These are phyloP conservation scores for Talaromyces proteolyticus DNA, from an alignment of 495 filamentous ascomycete genomes.

Conservation along the genomic window DNA sequence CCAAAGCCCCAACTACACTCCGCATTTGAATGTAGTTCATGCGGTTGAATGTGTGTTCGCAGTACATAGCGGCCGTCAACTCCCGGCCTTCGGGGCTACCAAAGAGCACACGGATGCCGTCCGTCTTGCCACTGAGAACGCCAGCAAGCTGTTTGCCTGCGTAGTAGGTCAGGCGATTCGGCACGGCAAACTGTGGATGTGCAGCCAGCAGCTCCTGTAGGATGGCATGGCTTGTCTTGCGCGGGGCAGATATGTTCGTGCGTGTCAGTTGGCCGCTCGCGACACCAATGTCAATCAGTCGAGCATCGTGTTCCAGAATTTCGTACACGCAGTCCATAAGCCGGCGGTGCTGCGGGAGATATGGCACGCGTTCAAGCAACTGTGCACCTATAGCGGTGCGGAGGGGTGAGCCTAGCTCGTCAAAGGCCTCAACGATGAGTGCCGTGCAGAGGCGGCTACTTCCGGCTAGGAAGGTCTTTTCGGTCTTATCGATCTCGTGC, in stretches of 20 bases:
- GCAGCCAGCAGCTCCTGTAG: constrained; percentile 25
- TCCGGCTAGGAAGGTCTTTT: too few species aligned
- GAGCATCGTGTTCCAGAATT: constrained; percentile 26
- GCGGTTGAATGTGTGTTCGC: constrained; percentile 33
- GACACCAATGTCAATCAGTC: constrained; percentile 21
- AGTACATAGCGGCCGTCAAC: constrained; percentile 37
- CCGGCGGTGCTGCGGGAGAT: constrained; percentile 14
- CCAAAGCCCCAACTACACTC: background rate
- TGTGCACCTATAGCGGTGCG: constrained; percentile 17
- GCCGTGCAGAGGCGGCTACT: constrained; percentile 19
- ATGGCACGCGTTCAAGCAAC: constrained; percentile 16
- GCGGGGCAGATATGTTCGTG: constrained; percentile 18
- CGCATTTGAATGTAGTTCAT: constrained; percentile 15
- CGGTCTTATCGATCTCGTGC: too few species aligned
- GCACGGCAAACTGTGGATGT: constrained; percentile 28
- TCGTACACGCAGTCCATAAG: constrained; percentile 21
- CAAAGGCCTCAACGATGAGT: constrained; percentile 25
- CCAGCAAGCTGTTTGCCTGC: constrained; percentile 34
- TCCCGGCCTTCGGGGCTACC: constrained; percentile 37
- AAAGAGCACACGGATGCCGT: constrained; percentile 41
- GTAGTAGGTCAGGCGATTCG: constrained; percentile 35
- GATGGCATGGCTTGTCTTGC: constrained; percentile 24
- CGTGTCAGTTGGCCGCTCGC: constrained; percentile 22
- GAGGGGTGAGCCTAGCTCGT: constrained; percentile 24
- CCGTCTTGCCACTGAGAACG: constrained; percentile 32